phyloP scores from a whole-genome alignment of 2,329 filamentous ascomycete species.

The Pseudocercospora pini-densiflorae region DNA sequence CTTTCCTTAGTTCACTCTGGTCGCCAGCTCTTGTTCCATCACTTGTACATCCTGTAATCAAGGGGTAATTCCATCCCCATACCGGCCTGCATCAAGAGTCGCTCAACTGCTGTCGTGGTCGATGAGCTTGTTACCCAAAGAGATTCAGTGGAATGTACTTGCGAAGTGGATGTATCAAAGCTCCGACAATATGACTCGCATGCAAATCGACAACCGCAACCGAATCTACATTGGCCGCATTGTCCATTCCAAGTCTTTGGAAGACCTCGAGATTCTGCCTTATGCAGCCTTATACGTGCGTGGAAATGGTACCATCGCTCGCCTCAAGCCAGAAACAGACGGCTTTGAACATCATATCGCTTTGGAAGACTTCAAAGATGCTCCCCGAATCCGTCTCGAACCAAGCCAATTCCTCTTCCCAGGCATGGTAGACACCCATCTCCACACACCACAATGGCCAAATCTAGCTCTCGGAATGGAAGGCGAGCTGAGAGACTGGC shows the following conservation, averaged over 20 bases:
- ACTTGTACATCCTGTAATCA: too few species aligned
- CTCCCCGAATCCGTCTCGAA: slow-evolving; percentile 39
- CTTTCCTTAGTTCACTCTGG: too few species aligned
- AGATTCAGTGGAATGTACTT: too few species aligned
- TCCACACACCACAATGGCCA: slow-evolving; percentile 65
- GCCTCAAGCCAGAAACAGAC: slow-evolving; percentile 3
- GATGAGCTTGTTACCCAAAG: too few species aligned
- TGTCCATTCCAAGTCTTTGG: slow-evolving; percentile 23
- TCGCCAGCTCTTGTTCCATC: too few species aligned
- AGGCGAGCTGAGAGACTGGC: slow-evolving; percentile 56
- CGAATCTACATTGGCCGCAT: slow-evolving; percentile 25
- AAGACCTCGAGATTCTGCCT: slow-evolving; percentile 25
- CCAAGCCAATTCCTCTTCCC: slow-evolving; percentile 61
- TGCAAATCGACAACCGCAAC: not conserved
- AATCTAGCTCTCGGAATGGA: slow-evolving; percentile 52
- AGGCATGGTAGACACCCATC: slow-evolving; percentile 69
- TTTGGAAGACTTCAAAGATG: slow-evolving; percentile 17
- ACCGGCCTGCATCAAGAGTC: too few species aligned
- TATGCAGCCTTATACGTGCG: slow-evolving; percentile 18
- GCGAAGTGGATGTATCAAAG: too few species aligned
- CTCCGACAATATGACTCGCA: not conserved
- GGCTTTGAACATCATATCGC: too few species aligned
- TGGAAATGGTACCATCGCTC: slow-evolving; percentile 21
- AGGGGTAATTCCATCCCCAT: too few species aligned
- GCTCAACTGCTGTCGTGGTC: too few species aligned